Evolutionary conservation across 352 stramenopile species (phyloP), one percentile per base, ranked within the genome.

Genomic region (Globisporangium cystogenes): DNA sequence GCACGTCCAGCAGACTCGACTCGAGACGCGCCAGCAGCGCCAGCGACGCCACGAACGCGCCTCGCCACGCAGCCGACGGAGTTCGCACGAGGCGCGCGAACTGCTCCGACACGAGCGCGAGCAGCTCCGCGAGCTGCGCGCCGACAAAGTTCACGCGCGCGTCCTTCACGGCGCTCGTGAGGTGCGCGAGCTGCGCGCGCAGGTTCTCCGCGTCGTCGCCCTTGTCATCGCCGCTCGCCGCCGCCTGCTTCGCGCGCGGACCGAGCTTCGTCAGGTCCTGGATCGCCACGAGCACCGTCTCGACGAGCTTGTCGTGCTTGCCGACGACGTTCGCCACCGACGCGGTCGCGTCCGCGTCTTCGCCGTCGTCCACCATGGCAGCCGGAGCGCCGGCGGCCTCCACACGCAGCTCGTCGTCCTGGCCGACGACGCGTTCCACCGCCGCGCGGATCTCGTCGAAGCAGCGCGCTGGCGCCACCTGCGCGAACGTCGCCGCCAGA

Each of bases 231-330:
- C 64, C 53, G 1, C 67, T 60, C 0, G 51, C 49, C 1, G 59
- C 50, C 7, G 64, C 27, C 29, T 82, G 57, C 39, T 74, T 67
- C 2, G 62, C 59, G 8, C 48, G 43, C 10, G 52, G 41, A 31
- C 45, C 48, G 0, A 76, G 51, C 48, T 86, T 91, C 0, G 82
- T 91, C 55, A 90, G 46, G 27, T 92, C 74, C 52, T 94, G 84
- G 42, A 94, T 88, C 18, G 81, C 80, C 33, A 92, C 76, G 16
- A 94, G 57, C 41, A 94, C 76, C 1, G 72, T 86, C 48, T 86
- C 76, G 3, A 94, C 70, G 15, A 94, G 56, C 47, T 75, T 79
- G 57, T 94, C 82, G 53, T 85, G 89, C 16, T 66, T 48, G 29
- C 72, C 55, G 18, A 62, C 70, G 53, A 93, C 91, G 33, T 48